Percentiles rank a stretch among this genome's conserved stretches.
Conservation (phyloP, 768 basidiomycete genomes). For the Artomyces pyxidatus region DNA sequence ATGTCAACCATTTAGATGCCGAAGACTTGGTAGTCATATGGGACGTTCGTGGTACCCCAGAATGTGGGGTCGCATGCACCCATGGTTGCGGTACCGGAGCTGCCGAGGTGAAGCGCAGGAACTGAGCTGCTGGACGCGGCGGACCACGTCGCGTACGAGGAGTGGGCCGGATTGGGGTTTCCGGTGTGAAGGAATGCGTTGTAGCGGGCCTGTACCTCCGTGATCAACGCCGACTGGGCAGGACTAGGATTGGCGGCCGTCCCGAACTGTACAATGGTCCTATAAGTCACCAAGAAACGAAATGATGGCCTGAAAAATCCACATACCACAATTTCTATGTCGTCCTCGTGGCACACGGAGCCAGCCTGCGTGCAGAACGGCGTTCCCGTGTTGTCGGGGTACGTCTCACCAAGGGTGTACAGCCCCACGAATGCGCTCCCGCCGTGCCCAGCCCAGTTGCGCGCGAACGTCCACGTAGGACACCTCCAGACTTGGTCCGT, state of each 20-base stretch:
- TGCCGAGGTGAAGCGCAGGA: conserved; percentile 55
- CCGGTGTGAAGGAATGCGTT: conserved; percentile 55
- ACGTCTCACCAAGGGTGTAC: conserved; percentile 60
- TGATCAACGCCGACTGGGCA: conserved; percentile 48
- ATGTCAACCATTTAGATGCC: conserved; percentile 5
- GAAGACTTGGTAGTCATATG: conserved; percentile 67
- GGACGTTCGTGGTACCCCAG: conserved; percentile 51
- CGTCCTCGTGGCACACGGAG: conserved; percentile 72
- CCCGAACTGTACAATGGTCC: conserved; percentile 29
- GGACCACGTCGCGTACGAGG: conserved; percentile 41
- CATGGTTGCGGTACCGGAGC: conserved; percentile 38
- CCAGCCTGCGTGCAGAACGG: conserved; percentile 49
- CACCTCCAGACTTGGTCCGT: conserved; percentile 70
- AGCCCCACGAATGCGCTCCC: conserved; percentile 62
- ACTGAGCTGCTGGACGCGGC: conserved; percentile 43
- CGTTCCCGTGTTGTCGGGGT: conserved; percentile 53
- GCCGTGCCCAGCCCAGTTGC: conserved; percentile 57
- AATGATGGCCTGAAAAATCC: neutral
- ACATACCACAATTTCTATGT: conserved; percentile 71
- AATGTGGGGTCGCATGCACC: conserved; percentile 59
- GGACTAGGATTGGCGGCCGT: conserved; percentile 47
- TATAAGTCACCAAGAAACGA: neutral
- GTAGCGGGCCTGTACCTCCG: conserved; percentile 66
- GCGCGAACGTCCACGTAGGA: conserved; percentile 61
- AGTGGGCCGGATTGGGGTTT: conserved; percentile 48